Evolutionary conservation across 768 basidiomycete genomes (phyloP).

Genomic region (Hysterangium stoloniferum): DNA sequence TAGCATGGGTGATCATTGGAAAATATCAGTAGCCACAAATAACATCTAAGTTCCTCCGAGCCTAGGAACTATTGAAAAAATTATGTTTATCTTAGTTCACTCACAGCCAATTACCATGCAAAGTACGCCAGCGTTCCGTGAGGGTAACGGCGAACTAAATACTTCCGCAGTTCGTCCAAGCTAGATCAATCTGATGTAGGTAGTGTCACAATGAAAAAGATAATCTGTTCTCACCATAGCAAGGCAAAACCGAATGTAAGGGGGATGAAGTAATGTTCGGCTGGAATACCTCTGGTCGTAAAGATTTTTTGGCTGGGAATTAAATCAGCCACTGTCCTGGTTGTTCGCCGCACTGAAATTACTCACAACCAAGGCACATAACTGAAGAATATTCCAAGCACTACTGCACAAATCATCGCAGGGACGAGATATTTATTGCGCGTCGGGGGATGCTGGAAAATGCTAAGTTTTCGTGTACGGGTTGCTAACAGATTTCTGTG

Average conservation of each 20-base stretch:
- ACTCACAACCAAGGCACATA: constrained; percentile 19
- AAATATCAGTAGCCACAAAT: too few species aligned
- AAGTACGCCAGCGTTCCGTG: constrained; percentile 1
- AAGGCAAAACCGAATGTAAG: constrained; percentile 33
- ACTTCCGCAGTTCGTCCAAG: constrained; percentile 11
- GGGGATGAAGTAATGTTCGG: constrained; percentile 44
- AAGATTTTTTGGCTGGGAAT: constrained; percentile 37
- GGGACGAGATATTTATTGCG: constrained; percentile 40
- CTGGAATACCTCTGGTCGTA: constrained; percentile 37
- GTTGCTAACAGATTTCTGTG: constrained; percentile 41
- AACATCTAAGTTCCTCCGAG: too few species aligned
- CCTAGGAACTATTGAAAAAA: too few species aligned
- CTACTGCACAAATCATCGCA: constrained; percentile 36
- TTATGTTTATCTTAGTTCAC: too few species aligned
- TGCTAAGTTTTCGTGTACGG: constrained; percentile 44
- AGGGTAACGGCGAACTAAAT: constrained; percentile 9
- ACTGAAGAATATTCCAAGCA: constrained; percentile 35
- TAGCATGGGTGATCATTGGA: too few species aligned
- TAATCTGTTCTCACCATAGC: constrained; percentile 15
- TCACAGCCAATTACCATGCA: constrained; percentile 11
- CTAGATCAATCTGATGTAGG: not conserved
- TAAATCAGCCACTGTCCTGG: not conserved
- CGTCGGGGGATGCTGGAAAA: constrained; percentile 47
- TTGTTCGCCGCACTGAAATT: constrained; percentile 19
- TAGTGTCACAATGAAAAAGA: too few species aligned